Percentiles rank a stretch among this genome's conserved stretches.
Evolutionary conservation across 2,329 filamentous ascomycete species (phyloP).

Genomic region (Sarocladium oryzae): DNA sequence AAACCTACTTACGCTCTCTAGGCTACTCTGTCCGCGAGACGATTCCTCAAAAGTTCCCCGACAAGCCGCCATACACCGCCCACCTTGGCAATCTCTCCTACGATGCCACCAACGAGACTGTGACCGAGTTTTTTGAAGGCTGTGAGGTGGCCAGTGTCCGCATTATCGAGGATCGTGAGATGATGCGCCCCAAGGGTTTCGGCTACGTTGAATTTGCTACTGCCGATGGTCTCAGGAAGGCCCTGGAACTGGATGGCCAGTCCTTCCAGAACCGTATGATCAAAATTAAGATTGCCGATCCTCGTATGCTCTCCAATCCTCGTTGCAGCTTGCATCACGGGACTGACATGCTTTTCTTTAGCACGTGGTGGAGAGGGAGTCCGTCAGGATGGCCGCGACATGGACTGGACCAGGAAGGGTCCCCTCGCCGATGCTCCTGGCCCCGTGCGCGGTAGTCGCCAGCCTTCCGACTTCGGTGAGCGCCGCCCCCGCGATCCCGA

Average conservation of each 20-base stretch:
- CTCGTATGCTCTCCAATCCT: constrained; percentile 58
- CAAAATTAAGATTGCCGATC: constrained; percentile 92
- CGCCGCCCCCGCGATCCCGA: constrained; percentile 62
- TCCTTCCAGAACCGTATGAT: constrained; percentile 85
- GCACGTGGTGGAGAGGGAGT: constrained; percentile 71
- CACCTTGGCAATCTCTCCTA: constrained; percentile 97
- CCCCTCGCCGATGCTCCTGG: constrained; percentile 64
- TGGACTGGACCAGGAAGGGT: constrained; percentile 92
- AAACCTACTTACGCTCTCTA: constrained; percentile 23
- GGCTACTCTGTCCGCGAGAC: constrained; percentile 60
- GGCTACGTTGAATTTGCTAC: constrained; percentile 93
- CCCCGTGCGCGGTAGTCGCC: constrained; percentile 38
- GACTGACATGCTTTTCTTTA: constrained; percentile 42
- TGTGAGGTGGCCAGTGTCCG: constrained; percentile 87
- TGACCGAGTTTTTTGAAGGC: constrained; percentile 77
- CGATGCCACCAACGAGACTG: constrained; percentile 77
- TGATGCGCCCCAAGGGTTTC: constrained; percentile 93
- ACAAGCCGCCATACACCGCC: constrained; percentile 89
- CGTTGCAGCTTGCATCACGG: not conserved
- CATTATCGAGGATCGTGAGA: constrained; percentile 93
- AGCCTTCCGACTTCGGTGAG: constrained; percentile 45
- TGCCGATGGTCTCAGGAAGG: constrained; percentile 85
- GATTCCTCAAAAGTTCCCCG: constrained; percentile 67
- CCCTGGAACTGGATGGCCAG: constrained; percentile 73
- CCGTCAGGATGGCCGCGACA: constrained; percentile 61